Evolutionary conservation across 306 rosid genomes (phyloP).

Genomic region (Oemleria cerasiformis): DNA sequence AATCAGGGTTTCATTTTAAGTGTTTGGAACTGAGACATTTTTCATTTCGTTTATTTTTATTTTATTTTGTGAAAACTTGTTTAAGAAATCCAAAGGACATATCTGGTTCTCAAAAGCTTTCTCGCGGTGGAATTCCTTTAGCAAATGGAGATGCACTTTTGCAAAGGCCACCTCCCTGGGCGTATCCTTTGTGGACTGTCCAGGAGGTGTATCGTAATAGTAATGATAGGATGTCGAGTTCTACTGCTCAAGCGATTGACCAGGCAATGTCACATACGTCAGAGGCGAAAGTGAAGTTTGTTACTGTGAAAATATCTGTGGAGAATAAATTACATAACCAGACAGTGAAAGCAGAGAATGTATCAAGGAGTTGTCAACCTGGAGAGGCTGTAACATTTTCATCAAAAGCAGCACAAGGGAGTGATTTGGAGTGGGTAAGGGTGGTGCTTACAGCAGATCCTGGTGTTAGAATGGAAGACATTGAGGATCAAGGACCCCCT

Average conservation of each 20-base stretch:
- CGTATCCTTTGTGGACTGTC: conserved; percentile 91
- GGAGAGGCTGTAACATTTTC: conserved; percentile 27
- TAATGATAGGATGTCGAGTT: conserved; percentile 94
- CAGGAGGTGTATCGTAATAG: conserved; percentile 98
- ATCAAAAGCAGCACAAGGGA: conserved; percentile 38
- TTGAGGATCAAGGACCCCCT: conserved; percentile 67
- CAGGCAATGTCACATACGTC: conserved; percentile 92
- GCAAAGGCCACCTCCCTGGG: conserved; percentile 98
- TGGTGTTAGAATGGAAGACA: conserved; percentile 83
- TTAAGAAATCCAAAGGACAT: conserved; percentile 77
- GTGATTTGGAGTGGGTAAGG: conserved; percentile 81
- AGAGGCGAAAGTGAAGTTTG: conserved; percentile 64
- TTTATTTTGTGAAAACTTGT: conserved; percentile 25
- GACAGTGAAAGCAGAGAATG: conserved; percentile 30
- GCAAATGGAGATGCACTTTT: conserved; percentile 94
- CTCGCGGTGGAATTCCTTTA: conserved; percentile 95
- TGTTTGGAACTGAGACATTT: conserved; percentile 16
- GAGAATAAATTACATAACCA: conserved; percentile 45
- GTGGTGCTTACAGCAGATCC: conserved; percentile 83
- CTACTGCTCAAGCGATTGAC: conserved; percentile 96
- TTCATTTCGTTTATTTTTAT: not conserved
- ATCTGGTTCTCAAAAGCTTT: conserved; percentile 76
- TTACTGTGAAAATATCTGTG: conserved; percentile 54
- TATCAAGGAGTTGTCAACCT: conserved; percentile 25
- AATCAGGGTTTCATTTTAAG: conserved; percentile 6